phyloP scores from a whole-genome alignment of 345 rosid genomes.

The Bruguiera gymnorhiza region DNA sequence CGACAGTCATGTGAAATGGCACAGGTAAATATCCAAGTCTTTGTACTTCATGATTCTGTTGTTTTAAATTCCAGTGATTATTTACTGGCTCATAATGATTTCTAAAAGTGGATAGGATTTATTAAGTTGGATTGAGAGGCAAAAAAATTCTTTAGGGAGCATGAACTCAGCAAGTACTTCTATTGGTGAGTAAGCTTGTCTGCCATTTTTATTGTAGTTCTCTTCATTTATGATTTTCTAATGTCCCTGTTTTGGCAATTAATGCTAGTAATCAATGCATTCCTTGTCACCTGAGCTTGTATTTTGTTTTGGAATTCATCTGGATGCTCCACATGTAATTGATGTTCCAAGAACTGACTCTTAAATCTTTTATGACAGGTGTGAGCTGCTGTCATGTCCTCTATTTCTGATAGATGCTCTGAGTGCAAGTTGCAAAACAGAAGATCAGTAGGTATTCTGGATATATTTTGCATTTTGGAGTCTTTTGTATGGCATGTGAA shows the following conservation, averaged over 20 bases:
- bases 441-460: conserved; percentile 74
- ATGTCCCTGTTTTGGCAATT: conserved; percentile 18
- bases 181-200: conserved; percentile 52
- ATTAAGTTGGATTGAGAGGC: conserved; percentile 63
- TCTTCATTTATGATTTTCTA: conserved; percentile 60
- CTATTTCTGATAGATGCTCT: conserved; percentile 68
- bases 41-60: not conserved
- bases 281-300: conserved; percentile 94
- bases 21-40: conserved; percentile 42
- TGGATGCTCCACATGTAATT: conserved; percentile 97
- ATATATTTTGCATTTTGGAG: conserved; percentile 30
- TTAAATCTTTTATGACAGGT: conserved; percentile 47
- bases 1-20: conserved; percentile 71
- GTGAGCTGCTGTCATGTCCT: conserved; percentile 66
- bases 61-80: conserved; percentile 8
- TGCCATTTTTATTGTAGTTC: conserved; percentile 63
- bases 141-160: conserved; percentile 56
- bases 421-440: conserved; percentile 86
- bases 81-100: not conserved
- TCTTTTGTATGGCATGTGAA: conserved; percentile 15
- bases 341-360: conserved; percentile 29
- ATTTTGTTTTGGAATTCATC: conserved; percentile 75
- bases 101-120: conserved; percentile 46
- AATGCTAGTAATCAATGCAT: conserved; percentile 21
- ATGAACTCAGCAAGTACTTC: conserved; percentile 63